Conservation (phyloP, 768 basidiomycete species). For the Roridomyces roridus region DNA sequence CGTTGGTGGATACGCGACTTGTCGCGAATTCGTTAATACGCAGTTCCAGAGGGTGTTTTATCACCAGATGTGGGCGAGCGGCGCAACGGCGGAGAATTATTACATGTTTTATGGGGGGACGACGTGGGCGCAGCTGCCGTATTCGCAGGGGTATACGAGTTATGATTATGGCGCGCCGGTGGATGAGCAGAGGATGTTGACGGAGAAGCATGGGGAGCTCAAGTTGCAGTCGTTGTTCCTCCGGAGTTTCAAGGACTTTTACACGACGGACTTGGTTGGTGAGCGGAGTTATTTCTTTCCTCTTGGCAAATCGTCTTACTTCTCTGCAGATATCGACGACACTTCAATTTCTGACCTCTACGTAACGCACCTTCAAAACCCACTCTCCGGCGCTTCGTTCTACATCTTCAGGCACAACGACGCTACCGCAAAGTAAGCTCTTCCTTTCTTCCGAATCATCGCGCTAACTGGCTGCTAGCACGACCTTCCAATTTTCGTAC, state of each 20-base stretch:
- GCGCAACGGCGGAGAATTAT: constrained; percentile 62
- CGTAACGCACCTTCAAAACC: constrained; percentile 55
- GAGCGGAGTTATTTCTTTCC: too few species aligned
- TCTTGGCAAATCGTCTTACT: constrained; percentile 34
- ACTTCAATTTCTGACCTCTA: constrained; percentile 35
- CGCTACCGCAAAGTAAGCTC: constrained; percentile 48
- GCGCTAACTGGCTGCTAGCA: too few species aligned
- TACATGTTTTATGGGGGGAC: constrained; percentile 59
- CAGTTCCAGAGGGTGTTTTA: constrained; percentile 65
- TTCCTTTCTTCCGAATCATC: too few species aligned
- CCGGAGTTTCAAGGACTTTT: constrained; percentile 59
- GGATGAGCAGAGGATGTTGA: constrained; percentile 56
- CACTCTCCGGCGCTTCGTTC: constrained; percentile 53
- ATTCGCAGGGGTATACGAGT: constrained; percentile 35
- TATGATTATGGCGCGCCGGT: constrained; percentile 67
- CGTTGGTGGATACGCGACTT: constrained; percentile 46
- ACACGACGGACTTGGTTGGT: constrained; percentile 61
- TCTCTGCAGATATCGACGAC: constrained; percentile 23
- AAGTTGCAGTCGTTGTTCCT: constrained; percentile 64
- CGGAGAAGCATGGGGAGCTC: constrained; percentile 58
- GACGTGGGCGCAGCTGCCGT: constrained; percentile 19
- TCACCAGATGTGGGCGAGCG: constrained; percentile 61
- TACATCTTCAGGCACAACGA: constrained; percentile 59
- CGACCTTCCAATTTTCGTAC: constrained; percentile 9
- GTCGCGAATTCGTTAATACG: constrained; percentile 52